Conservation (phyloP, 495 filamentous ascomycete species). For the Stereocaulon alpinum region DNA sequence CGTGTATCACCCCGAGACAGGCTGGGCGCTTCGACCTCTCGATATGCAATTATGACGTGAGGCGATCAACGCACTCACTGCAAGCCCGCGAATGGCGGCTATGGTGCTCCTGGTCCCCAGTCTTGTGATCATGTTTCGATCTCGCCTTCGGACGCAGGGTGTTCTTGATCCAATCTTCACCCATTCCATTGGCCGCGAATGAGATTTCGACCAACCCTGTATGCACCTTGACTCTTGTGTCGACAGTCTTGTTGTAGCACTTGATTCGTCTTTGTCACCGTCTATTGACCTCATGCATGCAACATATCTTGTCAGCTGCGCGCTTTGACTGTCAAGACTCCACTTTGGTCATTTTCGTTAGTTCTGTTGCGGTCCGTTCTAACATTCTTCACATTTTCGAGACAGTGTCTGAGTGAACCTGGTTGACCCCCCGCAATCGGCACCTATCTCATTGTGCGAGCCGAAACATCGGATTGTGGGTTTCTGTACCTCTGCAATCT, state of each 20-base stretch:
- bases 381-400: not conserved
- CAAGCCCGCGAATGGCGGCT: conserved; percentile 3
- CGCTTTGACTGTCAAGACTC: not conserved
- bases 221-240: not conserved
- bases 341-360: not conserved
- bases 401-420: not conserved
- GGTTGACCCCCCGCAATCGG: not conserved
- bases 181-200: not conserved
- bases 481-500: no score
- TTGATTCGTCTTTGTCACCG: not conserved
- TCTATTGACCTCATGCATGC: conserved; percentile 1
- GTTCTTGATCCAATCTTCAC: not conserved
- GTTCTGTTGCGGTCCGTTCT: not conserved
- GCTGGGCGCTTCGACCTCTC: conserved; percentile 7
- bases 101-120: not conserved
- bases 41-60: not conserved
- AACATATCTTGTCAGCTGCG: not conserved
- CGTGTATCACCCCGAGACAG: conserved; percentile 6
- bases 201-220: not conserved
- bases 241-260: not conserved
- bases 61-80: not conserved
- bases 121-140: conserved; percentile 1
- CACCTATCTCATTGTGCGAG: not conserved
- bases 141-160: not conserved
- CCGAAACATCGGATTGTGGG: no score